Evolutionary conservation across 2,329 filamentous ascomycete genomes (phyloP), one percentile per base, ranked within the genome.

Genomic region (Coniella vitis): DNA sequence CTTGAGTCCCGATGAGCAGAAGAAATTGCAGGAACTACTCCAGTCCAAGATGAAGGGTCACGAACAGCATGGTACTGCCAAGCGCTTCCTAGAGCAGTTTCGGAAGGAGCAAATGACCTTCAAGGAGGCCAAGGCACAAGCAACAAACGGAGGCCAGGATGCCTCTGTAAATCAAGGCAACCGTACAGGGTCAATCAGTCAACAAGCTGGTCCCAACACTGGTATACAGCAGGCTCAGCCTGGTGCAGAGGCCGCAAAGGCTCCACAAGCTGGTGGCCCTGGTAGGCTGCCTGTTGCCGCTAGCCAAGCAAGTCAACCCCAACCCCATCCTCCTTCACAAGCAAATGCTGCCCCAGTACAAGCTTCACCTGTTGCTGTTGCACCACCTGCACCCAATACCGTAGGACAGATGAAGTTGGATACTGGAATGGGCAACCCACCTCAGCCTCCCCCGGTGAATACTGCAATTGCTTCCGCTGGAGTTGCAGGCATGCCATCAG

Each of bases 31-130:
- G 36, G 64, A 71, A 2, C 67, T 69, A 9, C 65, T 69, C 31
- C 63, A 71, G 2, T 67, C 68, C 36, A 72, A 69, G 51, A 71
- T 71, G 2, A 61, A 66, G 14, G 61, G 70, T 10, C 61, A 70
- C 14, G 78, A 75, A 53, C 54, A 64, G 8, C 68, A 76, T 52
- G 59, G 59, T 0, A 72, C 77, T 2, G 73, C 74, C 0, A 67
- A 71, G 20, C 67, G 64, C 17, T 78, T 73, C 56, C 69, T 78
- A 3, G 71, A 73, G 13, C 61, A 55, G 4, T 71, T 78, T 37
- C 65, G 75, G 3, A 71, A 71, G 47, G 67, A 72, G 41, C 73
- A 75, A 48, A 66, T 65, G 31, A 56, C 56, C 10, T 57, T 68
- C 21, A 59, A 57, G 40, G 58, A 55, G 48, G 57, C 58, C 25